Conservation (phyloP, 1,284 basidiomycete genomes). For the Fomitopsis pinicola region DNA sequence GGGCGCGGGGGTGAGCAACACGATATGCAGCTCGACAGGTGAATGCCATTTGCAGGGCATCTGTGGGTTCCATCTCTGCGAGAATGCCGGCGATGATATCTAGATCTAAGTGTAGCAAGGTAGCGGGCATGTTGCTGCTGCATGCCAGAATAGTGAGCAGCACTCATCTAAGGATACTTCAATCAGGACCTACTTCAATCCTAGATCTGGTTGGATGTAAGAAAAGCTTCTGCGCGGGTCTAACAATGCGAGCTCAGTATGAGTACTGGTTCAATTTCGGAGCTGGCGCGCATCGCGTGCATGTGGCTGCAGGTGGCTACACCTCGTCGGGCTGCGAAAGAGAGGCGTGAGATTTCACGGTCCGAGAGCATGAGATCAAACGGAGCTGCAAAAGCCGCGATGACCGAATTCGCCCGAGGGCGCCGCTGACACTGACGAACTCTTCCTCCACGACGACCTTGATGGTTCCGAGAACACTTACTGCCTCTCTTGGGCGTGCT, state of each 20-base stretch:
- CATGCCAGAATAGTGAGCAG: no score
- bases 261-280: no score
- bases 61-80: background rate
- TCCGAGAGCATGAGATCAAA: background rate
- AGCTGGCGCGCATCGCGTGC: background rate
- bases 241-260: no score
- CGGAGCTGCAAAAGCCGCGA: background rate
- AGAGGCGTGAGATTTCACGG: background rate
- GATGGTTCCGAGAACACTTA: slow-evolving; percentile 67
- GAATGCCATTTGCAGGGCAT: background rate
- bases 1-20: background rate
- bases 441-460: slow-evolving; percentile 29
- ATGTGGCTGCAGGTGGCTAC: background rate
- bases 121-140: background rate
- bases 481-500: slow-evolving; percentile 53
- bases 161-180: no score
- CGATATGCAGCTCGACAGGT: background rate
- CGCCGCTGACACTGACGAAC: slow-evolving; percentile 21
- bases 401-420: slow-evolving; percentile 17
- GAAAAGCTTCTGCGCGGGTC: no score
- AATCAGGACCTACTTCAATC: no score
- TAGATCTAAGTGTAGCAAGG: background rate
- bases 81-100: background rate
- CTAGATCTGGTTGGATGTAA: no score
- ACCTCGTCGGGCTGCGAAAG: background rate